Evolutionary conservation across 2,329 filamentous ascomycete species (phyloP).

Genomic region (Colletotrichum sp.): DNA sequence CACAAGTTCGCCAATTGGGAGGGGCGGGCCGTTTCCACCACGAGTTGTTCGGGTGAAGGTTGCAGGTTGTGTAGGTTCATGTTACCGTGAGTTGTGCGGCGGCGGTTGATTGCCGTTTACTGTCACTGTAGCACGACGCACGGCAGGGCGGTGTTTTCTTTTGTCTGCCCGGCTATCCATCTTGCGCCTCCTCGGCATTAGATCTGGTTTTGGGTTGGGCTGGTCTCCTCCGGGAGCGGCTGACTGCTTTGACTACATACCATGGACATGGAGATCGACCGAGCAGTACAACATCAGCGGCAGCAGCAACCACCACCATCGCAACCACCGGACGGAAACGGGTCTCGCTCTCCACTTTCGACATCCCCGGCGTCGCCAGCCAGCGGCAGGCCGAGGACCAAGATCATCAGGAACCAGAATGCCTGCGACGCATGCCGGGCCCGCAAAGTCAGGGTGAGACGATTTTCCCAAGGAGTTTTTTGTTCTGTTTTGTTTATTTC

Average conservation of each 20-base stretch:
- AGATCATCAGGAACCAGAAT: slow-evolving; percentile 25
- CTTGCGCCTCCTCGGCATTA: not conserved
- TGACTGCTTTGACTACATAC: not conserved
- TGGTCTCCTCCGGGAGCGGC: not conserved
- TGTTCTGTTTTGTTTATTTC: too few relatives aligned
- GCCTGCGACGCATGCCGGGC: slow-evolving; percentile 34
- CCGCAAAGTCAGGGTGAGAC: slow-evolving; percentile 30
- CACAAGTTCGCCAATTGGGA: not conserved
- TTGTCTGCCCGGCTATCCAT: not conserved
- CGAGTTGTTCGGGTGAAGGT: not conserved
- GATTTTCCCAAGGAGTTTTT: not conserved
- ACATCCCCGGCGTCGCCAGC: not conserved
- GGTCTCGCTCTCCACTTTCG: not conserved
- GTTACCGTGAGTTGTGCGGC: not conserved
- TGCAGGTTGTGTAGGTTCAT: not conserved
- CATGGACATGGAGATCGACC: slow-evolving; percentile 8
- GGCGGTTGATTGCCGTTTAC: not conserved
- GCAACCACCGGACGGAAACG: not conserved
- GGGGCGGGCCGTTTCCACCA: not conserved
- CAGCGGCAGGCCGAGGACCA: not conserved
- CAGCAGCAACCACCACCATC: not conserved
- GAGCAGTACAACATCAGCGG: not conserved
- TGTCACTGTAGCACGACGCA: not conserved
- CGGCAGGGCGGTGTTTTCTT: not conserved
- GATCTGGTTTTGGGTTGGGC: not conserved